Evolutionary conservation across 495 filamentous ascomycete species (phyloP), one percentile per base, ranked within the genome.

Genomic region (Talaromyces adpressus): DNA sequence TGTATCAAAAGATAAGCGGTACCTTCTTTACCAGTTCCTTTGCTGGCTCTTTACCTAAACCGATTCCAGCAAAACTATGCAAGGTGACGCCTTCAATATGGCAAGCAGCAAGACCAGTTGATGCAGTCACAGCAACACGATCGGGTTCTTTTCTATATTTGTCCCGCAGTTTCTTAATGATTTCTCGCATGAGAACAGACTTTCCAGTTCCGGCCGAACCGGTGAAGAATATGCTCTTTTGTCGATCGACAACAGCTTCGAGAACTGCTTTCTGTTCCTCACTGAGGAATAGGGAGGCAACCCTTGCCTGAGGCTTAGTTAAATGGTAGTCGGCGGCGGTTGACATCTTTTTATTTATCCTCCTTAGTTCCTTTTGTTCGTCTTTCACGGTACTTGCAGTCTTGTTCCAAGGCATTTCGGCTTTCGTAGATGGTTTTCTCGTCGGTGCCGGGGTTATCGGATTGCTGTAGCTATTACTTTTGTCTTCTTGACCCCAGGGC

Each of bases 131-230:
- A 12, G 93, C 93, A 39, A 98, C 80, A 30, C 89, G 81, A 67
- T 97, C 94, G 0, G 87, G 84, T 64, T 96, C 90, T 18, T 81
- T 79, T 16, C 70, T 77, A 72, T 88, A 88, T 70, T 92, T 97
- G 53, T 82, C 82, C 30, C 88, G 92, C 52, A 98, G 77, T 6
- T 88, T 83, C 14, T 83, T 73, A 68, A 98, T 97, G 63, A 96
- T 94, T 64, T 94, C 86, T 63, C 94, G 84, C 81, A 98, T 89
- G 56, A 98, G 79, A 3, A 98, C 94, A 0, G 94, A 98, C 77
- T 98, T 98, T 65, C 94, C 94, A 22, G 94, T 98, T 81, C 94
- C 94, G 62, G 94, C 94, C 49, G 94, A 96, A 62, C 94, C 94
- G 2, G 94, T 98, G 75, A 98, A 98, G 80, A 98, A 98, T 4